Base-by-base conservation (phyloP, 768 basidiomycete genomes). In the Leccinum fibrillosum region DNA sequence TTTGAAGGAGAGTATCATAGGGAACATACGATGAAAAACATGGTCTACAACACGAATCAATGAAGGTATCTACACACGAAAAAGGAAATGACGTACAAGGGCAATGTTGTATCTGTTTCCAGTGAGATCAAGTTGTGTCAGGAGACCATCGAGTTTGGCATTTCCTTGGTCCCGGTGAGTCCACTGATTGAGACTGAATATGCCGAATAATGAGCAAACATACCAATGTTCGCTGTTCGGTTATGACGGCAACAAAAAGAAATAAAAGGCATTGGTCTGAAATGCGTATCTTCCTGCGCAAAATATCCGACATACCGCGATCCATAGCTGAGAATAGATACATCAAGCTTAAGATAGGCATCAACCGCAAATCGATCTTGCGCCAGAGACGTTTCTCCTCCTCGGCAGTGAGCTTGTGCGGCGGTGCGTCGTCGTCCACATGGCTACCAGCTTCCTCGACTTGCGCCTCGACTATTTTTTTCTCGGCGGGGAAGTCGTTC, bases 51-150 rank as follows among this genome's bases (percentile, higher is more conserved):
- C 2, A 32, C 12, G 6, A 19, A 28, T 61, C 4, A 50, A 37
- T 25, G n/a, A 15, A 21, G 2, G 2, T 5, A 5, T 57, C 26
- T 37, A 17, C 17, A 21, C 19, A 21, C 13, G 9, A 23, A 32
- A 7, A 15, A 28, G n/a, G 7, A 49, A n/a, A 6, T 2, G 15
- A 51, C 76, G 15, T 49, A 88, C 87, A 67, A 89, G 67, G 0
- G 86, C 85, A 39, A 87, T 82, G 59, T 88, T 88, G 61, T 86
- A 90, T 62, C 80, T 72, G 64, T 83, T 79, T 9, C 84, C 82
- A 0, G 75, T 78, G 44, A 90, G 76, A 35, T 81, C 21, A 2
- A 90, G 75, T 63, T 89, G 78, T 0, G 72, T 80, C 15, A 69
- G 65, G 4, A 92, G 70, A 2, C 89, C 89, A 63, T 86, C 83